Percentiles rank a stretch among this genome's conserved stretches.
These are phyloP conservation scores for Blastocystis sp. DNA, from an alignment of 352 stramenopile genomes.

Conservation along the genomic window DNA sequence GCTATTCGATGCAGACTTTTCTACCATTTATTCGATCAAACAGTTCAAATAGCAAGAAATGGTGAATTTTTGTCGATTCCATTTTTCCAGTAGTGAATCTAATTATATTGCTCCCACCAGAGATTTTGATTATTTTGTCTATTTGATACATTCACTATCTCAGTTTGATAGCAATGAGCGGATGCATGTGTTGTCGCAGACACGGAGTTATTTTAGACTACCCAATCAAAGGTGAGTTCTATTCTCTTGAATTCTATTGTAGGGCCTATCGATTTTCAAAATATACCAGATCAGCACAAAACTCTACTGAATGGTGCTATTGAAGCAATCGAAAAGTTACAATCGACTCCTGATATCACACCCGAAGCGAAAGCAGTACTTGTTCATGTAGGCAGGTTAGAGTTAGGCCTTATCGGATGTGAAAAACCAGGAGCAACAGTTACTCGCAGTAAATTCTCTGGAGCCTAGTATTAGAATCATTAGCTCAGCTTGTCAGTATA, in stretches of 20 bases:
- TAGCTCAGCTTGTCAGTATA: background rate
- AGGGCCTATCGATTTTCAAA: background rate
- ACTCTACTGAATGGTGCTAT: background rate
- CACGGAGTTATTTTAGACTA: background rate
- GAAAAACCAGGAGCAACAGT: background rate
- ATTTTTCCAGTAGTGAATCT: background rate
- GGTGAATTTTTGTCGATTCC: background rate
- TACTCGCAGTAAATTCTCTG: background rate
- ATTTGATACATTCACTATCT: background rate
- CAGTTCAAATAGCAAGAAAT: background rate
- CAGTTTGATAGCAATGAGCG: background rate
- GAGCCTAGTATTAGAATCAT: conserved; percentile 1
- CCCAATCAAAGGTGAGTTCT: background rate
- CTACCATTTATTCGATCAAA: background rate
- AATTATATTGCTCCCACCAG: background rate
- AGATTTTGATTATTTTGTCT: background rate
- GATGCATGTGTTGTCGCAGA: background rate
- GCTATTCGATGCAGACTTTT: background rate
- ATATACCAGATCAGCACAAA: background rate
- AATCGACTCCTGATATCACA: background rate
- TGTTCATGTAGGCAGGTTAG: background rate
- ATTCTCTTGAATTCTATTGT: background rate
- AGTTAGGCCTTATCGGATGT: background rate
- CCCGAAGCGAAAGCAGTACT: background rate
- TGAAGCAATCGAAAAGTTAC: background rate